Base-by-base conservation (phyloP, 441 rosid genomes). In the Aquilaria agallochum region DNA sequence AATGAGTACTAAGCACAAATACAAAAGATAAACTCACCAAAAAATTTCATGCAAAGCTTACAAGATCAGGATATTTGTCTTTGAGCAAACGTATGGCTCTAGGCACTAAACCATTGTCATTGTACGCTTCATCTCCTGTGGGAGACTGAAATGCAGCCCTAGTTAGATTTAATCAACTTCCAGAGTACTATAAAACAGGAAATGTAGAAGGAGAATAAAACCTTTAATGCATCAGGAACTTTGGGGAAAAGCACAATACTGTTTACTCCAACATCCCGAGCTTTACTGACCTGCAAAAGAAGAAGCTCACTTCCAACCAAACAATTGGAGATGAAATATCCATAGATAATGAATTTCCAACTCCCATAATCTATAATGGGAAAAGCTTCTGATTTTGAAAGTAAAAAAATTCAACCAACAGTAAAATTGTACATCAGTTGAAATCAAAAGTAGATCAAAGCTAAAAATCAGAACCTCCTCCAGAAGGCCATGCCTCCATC, bases 161-260 rank as follows among this genome's bases (percentile, higher is more conserved):
- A 56, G 53, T 54, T 58, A 61, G 14, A 67, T 53, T 68, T 32
- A 53, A 59, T 52, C 31, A 34, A 57, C 57, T 51, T 34, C 5
- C 40, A 51, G 53, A 9, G 46, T 58, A 42, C 57, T 48, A 61
- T 40, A 34, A 66, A 63, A 50, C 7, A 12, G 42, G 48, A 65
- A 53, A 13, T 42, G n/a, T 9, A 31, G 42, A 30, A 59, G 36
- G 59, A 62, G 53, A 71, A 74, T 9, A 56, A 73, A 70, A 94
- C 99, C 99, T 94, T 94, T 66, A 94, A 63, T 58, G 84, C 97
- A 78, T 94, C 99, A 0, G 97, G 99, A 70, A 94, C 90, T 86
- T 94, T 94, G 53, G 99, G 99, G 71, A 94, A 91, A 64, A 94
- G 72, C 32, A 94, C 92, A 4, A 91, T 63, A 58, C 94, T 89